These are phyloP conservation scores for Cyphellophora europaea DNA, from an alignment of 2,329 filamentous ascomycete genomes.

Conservation along the genomic window DNA sequence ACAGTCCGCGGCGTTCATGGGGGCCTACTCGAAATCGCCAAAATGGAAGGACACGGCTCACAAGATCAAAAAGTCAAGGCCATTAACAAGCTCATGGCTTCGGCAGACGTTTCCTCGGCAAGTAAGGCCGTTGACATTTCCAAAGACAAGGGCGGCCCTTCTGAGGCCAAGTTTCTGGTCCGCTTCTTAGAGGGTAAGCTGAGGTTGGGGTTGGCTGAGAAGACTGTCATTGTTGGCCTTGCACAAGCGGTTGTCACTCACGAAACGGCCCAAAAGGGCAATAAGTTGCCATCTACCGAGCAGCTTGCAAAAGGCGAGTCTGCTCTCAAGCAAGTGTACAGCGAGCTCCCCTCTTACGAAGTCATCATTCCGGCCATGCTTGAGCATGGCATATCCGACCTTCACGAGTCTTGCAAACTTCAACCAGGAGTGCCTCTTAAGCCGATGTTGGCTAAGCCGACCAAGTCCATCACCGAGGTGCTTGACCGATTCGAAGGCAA, in stretches of 20 bases:
- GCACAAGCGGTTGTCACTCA: conserved; percentile 82
- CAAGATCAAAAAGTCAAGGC: conserved; percentile 85
- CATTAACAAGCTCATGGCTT: conserved; percentile 93
- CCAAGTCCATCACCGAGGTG: conserved; percentile 95
- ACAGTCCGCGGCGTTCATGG: conserved; percentile 82
- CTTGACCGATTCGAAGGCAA: conserved; percentile 93
- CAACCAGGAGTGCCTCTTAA: conserved; percentile 91
- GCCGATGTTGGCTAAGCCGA: conserved; percentile 97
- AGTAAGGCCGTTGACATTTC: conserved; percentile 76
- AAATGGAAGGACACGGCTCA: conserved; percentile 72
- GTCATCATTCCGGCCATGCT: conserved; percentile 86
- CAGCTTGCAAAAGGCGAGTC: conserved; percentile 77
- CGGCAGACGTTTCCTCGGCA: conserved; percentile 64
- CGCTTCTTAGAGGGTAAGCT: conserved; percentile 92
- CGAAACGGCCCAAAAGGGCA: conserved; percentile 61
- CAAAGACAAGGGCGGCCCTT: conserved; percentile 86
- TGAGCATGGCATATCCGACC: conserved; percentile 71
- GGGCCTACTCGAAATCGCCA: conserved; percentile 80
- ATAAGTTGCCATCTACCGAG: conserved; percentile 60
- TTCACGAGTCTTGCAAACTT: conserved; percentile 79
- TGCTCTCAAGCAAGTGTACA: conserved; percentile 83
- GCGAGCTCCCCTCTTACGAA: conserved; percentile 90
- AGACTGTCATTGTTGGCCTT: conserved; percentile 78
- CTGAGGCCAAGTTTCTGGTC: conserved; percentile 89
- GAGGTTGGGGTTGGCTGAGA: conserved; percentile 83